A percentile compares a stretch with the other conserved stretches of the same genome.
Evolutionary conservation across 2,329 filamentous ascomycete species (phyloP).

Genomic region (Fusarium armeniacum): DNA sequence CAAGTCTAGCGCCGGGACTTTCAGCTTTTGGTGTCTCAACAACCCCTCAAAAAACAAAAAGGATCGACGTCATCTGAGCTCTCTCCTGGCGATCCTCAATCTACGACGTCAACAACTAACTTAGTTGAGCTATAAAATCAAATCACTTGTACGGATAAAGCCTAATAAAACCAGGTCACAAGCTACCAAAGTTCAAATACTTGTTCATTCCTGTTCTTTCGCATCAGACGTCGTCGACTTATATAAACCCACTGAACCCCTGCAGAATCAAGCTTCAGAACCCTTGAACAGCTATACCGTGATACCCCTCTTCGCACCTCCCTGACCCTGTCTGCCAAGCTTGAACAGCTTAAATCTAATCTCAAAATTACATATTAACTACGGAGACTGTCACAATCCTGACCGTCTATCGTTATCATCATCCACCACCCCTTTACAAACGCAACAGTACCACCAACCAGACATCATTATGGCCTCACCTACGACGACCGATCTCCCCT

Average conservation of each 20-base stretch:
- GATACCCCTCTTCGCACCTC: slow-evolving; percentile 40
- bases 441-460: background rate
- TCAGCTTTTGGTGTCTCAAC: slow-evolving; percentile 38
- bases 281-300: slow-evolving; percentile 35
- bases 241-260: slow-evolving; percentile 11
- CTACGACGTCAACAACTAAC: slow-evolving; percentile 38
- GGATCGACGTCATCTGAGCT: slow-evolving; percentile 38
- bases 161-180: background rate
- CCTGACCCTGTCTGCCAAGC: slow-evolving; percentile 43
- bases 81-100: slow-evolving; percentile 39
- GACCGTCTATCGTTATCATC: slow-evolving; percentile 7
- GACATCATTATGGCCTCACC: slow-evolving; percentile 51
- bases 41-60: slow-evolving; percentile 16
- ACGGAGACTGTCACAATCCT: slow-evolving; percentile 20
- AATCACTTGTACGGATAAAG: background rate
- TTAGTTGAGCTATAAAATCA: slow-evolving; percentile 19
- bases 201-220: background rate
- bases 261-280: slow-evolving; percentile 38
- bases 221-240: background rate
- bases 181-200: slow-evolving; percentile 1
- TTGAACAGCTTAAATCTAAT: slow-evolving; percentile 33
- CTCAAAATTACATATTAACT: slow-evolving; percentile 17
- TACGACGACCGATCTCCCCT: slow-evolving; percentile 56
- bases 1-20: slow-evolving; percentile 10
- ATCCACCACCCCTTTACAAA: slow-evolving; percentile 8